Conservation (phyloP, 2,329 filamentous ascomycete species). For the Diatrype stigma region DNA sequence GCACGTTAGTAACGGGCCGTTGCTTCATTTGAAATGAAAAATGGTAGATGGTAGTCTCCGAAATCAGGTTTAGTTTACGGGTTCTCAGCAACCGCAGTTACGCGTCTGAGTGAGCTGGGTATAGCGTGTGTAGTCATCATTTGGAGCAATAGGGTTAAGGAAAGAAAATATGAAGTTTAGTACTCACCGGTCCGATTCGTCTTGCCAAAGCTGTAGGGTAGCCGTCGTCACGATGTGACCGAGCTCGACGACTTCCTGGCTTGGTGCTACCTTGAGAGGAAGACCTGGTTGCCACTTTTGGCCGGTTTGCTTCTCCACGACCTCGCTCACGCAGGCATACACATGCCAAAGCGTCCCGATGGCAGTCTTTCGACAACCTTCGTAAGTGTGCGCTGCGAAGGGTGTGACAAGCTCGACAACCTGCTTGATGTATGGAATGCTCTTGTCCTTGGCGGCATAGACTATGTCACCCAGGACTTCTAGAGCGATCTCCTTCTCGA, state of each 20-base stretch:
- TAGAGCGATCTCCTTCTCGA: slow-evolving; percentile 96
- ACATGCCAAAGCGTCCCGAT: slow-evolving; percentile 90
- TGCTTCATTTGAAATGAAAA: not conserved
- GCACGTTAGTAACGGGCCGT: slow-evolving; percentile 12
- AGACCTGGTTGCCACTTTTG: slow-evolving; percentile 88
- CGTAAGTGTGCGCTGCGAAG: slow-evolving; percentile 83
- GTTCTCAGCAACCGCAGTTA: slow-evolving; percentile 86
- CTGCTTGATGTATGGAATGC: slow-evolving; percentile 69
- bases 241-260: slow-evolving; percentile 75
- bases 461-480: slow-evolving; percentile 94
- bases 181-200: slow-evolving; percentile 91
- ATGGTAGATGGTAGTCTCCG: slow-evolving; percentile 1
- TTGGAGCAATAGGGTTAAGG: slow-evolving; percentile 17
- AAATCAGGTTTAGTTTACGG: slow-evolving; percentile 54
- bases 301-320: slow-evolving; percentile 74
- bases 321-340: slow-evolving; percentile 84
- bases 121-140: slow-evolving; percentile 93
- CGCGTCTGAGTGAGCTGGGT: slow-evolving; percentile 99
- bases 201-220: slow-evolving; percentile 80
- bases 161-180: slow-evolving; percentile 10
- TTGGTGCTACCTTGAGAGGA: slow-evolving; percentile 75
- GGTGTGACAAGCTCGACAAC: slow-evolving; percentile 77
- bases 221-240: slow-evolving; percentile 80
- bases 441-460: slow-evolving; percentile 59
- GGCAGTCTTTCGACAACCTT: slow-evolving; percentile 88